Base-by-base conservation (phyloP, 192 early-diverging fungal species). In the Obelidium mucronatum region DNA sequence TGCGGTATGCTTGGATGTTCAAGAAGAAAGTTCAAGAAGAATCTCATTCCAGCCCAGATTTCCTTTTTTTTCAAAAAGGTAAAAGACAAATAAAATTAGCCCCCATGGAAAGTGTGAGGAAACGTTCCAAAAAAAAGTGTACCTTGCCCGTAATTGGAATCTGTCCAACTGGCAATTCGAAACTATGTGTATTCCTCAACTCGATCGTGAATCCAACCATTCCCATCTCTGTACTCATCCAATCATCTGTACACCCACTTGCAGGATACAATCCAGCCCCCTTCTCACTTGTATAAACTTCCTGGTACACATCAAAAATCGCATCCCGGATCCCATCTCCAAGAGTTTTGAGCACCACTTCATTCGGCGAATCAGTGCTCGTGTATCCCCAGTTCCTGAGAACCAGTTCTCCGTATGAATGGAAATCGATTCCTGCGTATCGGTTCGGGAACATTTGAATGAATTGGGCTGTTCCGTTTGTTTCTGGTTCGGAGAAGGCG, bases 401-500 rank as follows among this genome's bases (percentile, higher is more conserved):
- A 22, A 76, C 37, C 5, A 76, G 61, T 52, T 76, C 75, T 19
- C 52, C 35, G 54, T 56, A 75, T 17, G 75, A 65, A 67, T 86
- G 84, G 63, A 86, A 80, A 58, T 86, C 84, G 24, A 86, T 83
- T 54, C 76, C 81, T n/a, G 80, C 67, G 37, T 73, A 75, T 3
- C 76, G 72, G 48, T 83, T 78, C 33, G 58, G 58, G 11, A 85
- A 62, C 15, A 75, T 70, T 4, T 35, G 34, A 37, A 87, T 76
- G 61, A 82, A 87, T 13, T 62, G 36, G 15, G 70, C 76, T 33
- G 85, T 67, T 35, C 79, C 79, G 19, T 73, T 64, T 6, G 80
- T 78, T 63, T 87, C 86, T 2, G 83, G 86, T 19, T 85, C 78
- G 17, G 86, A 87, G n/a, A 65, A 65, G 2, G 79, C 35, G n/a